A percentile compares a stretch with the other conserved stretches of the same genome.
These are phyloP conservation scores for Yarrowia alimentaria DNA, from an alignment of 805 yeast genomes.

Conservation along the genomic window DNA sequence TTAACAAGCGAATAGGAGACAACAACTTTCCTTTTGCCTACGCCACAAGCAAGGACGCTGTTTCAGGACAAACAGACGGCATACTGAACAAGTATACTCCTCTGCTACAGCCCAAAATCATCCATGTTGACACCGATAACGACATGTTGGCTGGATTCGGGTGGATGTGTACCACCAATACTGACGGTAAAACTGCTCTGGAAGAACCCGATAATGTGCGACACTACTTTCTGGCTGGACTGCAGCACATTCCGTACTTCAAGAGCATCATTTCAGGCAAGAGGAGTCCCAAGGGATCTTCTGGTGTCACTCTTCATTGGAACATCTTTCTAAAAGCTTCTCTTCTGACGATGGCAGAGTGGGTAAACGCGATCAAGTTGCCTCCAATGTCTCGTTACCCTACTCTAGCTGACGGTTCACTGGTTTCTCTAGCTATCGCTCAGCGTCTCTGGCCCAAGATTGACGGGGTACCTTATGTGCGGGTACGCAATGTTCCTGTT, in stretches of 20 bases:
- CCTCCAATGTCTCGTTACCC: slow-evolving; percentile 23
- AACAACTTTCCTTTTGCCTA: slow-evolving; percentile 23
- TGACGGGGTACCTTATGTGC: not conserved
- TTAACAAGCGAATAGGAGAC: slow-evolving; percentile 25
- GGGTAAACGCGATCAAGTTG: slow-evolving; percentile 4
- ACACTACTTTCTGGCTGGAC: slow-evolving; percentile 20
- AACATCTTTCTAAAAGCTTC: slow-evolving; percentile 20
- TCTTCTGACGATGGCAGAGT: not conserved
- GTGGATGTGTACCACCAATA: slow-evolving; percentile 16
- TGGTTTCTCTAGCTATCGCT: slow-evolving; percentile 2
- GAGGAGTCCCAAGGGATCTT: not conserved
- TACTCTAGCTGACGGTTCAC: not conserved
- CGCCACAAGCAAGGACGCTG: slow-evolving; percentile 2
- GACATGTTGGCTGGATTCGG: slow-evolving; percentile 22
- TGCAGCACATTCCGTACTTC: slow-evolving; percentile 16
- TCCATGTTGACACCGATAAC: slow-evolving; percentile 26
- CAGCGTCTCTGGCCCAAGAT: slow-evolving; percentile 5
- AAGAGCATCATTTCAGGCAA: slow-evolving; percentile 3
- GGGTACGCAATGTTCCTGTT: slow-evolving; percentile 5
- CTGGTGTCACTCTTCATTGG: slow-evolving; percentile 18
- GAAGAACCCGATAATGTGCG: slow-evolving; percentile 15
- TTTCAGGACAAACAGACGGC: slow-evolving; percentile 5
- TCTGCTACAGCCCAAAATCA: slow-evolving; percentile 22
- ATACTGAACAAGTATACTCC: slow-evolving; percentile 5
- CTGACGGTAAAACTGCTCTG: slow-evolving; percentile 14